Base-by-base conservation (phyloP, 139 green algal genomes). In the Chlamydomonas sp. region DNA sequence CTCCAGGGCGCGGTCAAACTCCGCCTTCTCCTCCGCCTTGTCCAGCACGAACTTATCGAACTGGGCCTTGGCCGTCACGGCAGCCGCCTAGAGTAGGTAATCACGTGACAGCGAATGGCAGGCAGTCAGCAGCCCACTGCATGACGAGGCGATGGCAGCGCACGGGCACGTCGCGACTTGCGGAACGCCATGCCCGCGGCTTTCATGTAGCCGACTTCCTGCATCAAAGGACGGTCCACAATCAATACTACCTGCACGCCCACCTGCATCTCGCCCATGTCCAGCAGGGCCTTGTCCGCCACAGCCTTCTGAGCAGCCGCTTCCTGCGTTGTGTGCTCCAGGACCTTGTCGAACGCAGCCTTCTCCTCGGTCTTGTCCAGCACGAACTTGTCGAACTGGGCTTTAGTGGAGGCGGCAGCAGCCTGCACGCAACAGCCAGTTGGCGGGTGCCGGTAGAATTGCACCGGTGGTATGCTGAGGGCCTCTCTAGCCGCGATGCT, bases 371-470 rank as follows among this genome's bases (percentile, higher is more conserved):
- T 5, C 69, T 86, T 86, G 18, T 86, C 81, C 18, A 62, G 7
- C 6, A 79, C 81, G 3, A 79, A 79, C 66, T 89, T 89, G 83
- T 88, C 75, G n/a, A 88, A 83, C 79, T 84, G 79, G n/a, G 79
- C 79, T 63, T 82, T 82, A 61, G 77, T 16, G 60, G 77, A 61
- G 60, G 77, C 63, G 16, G 77, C 60, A 58, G 77, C 59, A 61
- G 59, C 77, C 77, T 82, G 61, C 77, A 49, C 31, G 31, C 31
- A 49, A 49, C 31, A 49, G 31, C 31, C 31, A 49, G 31, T 49
- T 49, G 31, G 31, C 31, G 31, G 31, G 31, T 49, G 31, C 31
- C 31, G 31, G 31, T 49, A 49, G 31, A 49, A 49, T 49, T 49
- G 31, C 31, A 49, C 31, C 31, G 31, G 31, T 49, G 31, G 31